Conservation (phyloP, 257 asterid genomes). For the Datura wrightii region DNA sequence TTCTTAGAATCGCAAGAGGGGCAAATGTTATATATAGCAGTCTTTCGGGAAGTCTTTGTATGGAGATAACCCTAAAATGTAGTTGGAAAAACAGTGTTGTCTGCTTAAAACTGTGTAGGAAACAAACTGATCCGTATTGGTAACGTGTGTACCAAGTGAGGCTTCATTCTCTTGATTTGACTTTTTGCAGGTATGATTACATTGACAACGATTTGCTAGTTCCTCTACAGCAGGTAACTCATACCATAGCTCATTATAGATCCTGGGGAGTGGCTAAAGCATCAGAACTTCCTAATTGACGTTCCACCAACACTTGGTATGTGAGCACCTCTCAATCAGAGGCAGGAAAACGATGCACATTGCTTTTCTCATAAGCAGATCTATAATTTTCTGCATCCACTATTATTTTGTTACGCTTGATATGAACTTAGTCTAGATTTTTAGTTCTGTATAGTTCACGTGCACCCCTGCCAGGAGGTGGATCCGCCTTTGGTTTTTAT, state of each 20-base stretch:
- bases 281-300: constrained; percentile 43
- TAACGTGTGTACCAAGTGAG: not conserved
- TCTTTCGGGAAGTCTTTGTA: not conserved
- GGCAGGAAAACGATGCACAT: not conserved
- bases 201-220: constrained; percentile 58
- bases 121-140: not conserved
- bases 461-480: not conserved
- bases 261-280: constrained; percentile 56
- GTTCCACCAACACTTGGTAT: not conserved
- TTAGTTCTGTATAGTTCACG: not conserved
- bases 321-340: not conserved
- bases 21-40: not conserved
- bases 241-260: constrained; percentile 54
- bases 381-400: not conserved
- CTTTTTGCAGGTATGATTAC: constrained; percentile 59
- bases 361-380: not conserved
- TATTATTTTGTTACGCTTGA: not conserved
- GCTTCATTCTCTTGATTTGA: not conserved
- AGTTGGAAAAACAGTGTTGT: not conserved
- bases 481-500: not conserved
- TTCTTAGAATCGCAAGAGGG: not conserved
- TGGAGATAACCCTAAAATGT: not conserved
- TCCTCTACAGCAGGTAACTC: constrained; percentile 44
- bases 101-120: not conserved
- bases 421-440: not conserved